Evolutionary conservation across 441 rosid genomes (phyloP).

Genomic region (Pelargonium exstipulatum): DNA sequence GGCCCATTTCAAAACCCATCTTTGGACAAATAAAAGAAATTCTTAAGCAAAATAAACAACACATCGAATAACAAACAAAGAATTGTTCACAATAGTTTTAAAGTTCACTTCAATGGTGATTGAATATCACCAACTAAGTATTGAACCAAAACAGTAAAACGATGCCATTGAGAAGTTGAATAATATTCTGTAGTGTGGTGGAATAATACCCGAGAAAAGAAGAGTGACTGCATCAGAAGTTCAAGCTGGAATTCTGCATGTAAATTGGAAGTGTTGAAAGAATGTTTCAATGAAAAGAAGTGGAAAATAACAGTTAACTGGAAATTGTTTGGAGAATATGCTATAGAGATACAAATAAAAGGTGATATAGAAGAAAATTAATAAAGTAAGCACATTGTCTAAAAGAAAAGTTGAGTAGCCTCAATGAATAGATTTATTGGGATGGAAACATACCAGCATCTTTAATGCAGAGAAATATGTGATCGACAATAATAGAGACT

Average conservation of each 20-base stretch:
- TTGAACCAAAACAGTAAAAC: constrained; percentile 19
- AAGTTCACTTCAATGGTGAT: not conserved
- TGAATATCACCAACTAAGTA: constrained; percentile 7
- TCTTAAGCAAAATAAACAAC: no score
- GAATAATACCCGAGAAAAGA: constrained; percentile 79
- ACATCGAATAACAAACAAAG: no score
- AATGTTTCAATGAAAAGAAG: constrained; percentile 9
- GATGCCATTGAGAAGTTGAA: constrained; percentile 19
- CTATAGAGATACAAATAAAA: not conserved
- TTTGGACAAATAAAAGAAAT: not conserved
- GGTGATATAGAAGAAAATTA: constrained; percentile 1
- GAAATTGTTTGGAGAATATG: constrained; percentile 2
- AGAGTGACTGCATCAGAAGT: constrained; percentile 85
- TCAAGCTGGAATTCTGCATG: constrained; percentile 92
- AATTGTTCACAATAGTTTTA: not conserved
- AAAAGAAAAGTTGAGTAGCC: not conserved
- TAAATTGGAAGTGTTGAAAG: constrained; percentile 20
- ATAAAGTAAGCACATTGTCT: not conserved
- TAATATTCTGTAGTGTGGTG: constrained; percentile 18
- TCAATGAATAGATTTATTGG: not conserved
- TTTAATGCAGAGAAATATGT: constrained; percentile 88
- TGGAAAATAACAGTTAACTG: constrained; percentile 1
- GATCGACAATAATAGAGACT: constrained; percentile 89
- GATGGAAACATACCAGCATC: constrained; percentile 69
- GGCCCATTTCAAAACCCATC: no score